Base-by-base conservation (phyloP, 768 basidiomycete species). In the Melanogaster broomeanus region DNA sequence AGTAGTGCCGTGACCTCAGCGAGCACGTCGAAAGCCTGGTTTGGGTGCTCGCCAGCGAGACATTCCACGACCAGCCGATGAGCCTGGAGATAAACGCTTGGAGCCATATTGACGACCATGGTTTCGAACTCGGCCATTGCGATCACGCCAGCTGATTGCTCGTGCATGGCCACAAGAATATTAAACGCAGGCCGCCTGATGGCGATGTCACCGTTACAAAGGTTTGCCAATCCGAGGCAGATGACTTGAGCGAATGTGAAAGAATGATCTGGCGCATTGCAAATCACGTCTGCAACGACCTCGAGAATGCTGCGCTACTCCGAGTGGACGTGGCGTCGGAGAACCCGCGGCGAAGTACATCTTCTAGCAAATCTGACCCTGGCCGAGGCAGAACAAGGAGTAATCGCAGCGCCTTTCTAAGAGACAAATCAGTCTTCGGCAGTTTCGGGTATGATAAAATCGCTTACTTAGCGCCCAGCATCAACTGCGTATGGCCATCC, bases 191-290 rank as follows among this genome's bases (percentile, higher is more conserved):
- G 80, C n/a, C 79, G 78, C 11, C 94, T 85, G 42, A 87, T 82
- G 18, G 75, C 71, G 8, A 77, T 56, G 21, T 80, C 75, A 3
- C 83, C 79, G 65, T 95, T 88, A 28, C 89, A 87, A 10, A 98
- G 78, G 69, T 97, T 97, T 18, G 89, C 85, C 18, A 97, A 71
- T 3, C 87, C 89, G 13, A 96, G 75, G 60, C 85, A 92, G 21
- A 82, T 78, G 13, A 83, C 73, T 62, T 96, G 92, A 22, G 84
- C 76, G 61, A 93, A 89, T 4, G 79, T 79, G 65, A 88, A 90
- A 42, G 77, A 74, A 61, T 84, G 87, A 24, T 64, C 67, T 21
- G 79, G 74, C 12, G 61, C 61, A 19, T 75, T 77, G 63, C 81
- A 79, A 21, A 93, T 74, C 18, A 88, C 78, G 31, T 90, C 87